Base-by-base conservation (phyloP, 352 stramenopile species). In the Phytophthora hibernalis region DNA sequence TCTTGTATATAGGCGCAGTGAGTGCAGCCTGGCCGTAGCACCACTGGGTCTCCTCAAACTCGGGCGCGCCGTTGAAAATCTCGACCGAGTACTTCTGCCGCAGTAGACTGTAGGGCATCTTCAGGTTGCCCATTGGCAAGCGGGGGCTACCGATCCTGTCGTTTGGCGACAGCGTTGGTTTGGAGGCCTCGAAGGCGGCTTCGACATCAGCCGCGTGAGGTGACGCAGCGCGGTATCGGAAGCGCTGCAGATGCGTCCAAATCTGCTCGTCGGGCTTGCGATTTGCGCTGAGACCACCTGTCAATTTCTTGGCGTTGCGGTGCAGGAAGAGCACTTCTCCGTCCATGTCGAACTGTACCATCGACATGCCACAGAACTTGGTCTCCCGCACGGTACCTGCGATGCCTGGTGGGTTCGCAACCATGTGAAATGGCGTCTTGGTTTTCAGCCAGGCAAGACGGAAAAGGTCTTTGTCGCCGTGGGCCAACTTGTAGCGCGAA, bases 391-490 rank as follows among this genome's bases (percentile, higher is more conserved):
- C 54, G 24, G 70, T 67, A 5, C 80, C 80, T 1, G 76, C 77
- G 1, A 76, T 68, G 1, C 57, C 74, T 4, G 79, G 78, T 2
- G 80, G 76, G 7, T 62, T 74, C 2, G 62, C 44, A 26, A 89
- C 72, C 80, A 89, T 87, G 54, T 88, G 67, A 45, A 88, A 90
- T 12, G 70, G 33, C 2, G 72, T 76, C 22, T 76, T 66, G 0
- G 67, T 72, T 48, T 83, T 81, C 24, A 87, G 57, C 81, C 81
- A 90, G 20, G 81, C 81, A 4, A 88, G 63, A 1, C 81, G 74
- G 16, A 88, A 88, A 4, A 90, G 51, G 22, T 88, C 81, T 51
- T 90, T 88, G 68, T 90, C 81, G 2, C 81, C 81, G 37, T 75
- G 67, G 3, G 53, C 68, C 26, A 89, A 68, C 45, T 79, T 77